phyloP scores from a whole-genome alignment of 2,329 filamentous ascomycete species.

The Aspergillus sp. region DNA sequence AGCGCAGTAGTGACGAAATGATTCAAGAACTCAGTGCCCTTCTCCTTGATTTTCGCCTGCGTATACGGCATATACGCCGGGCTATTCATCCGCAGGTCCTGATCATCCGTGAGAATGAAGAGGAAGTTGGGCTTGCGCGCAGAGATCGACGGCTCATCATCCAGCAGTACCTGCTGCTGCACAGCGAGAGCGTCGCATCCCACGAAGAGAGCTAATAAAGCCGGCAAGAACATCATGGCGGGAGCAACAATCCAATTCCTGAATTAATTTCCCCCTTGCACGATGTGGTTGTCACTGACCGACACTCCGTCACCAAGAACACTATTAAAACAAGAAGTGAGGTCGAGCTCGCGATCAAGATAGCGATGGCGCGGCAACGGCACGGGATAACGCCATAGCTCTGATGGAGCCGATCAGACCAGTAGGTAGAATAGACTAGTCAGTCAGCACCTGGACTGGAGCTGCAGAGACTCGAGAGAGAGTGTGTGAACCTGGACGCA shows the following conservation, averaged over 20 bases:
- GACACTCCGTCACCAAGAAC: background rate
- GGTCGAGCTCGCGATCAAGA: background rate
- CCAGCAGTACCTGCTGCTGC: slow-evolving; percentile 14
- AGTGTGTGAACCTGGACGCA: background rate
- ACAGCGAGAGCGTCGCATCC: slow-evolving; percentile 14
- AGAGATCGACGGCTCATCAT: slow-evolving; percentile 10
- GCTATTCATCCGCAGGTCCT: slow-evolving; percentile 64
- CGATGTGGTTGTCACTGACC: background rate
- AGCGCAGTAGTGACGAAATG: slow-evolving; percentile 68
- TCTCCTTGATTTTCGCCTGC: slow-evolving; percentile 56
- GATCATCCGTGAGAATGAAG: slow-evolving; percentile 69
- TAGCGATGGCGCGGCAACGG: slow-evolving; percentile 3
- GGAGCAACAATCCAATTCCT: background rate
- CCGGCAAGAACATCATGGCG: slow-evolving; percentile 24
- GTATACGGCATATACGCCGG: slow-evolving; percentile 62
- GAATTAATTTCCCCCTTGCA: background rate
- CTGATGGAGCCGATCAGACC: background rate
- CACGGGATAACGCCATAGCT: slow-evolving; percentile 18
- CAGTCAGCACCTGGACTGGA: background rate
- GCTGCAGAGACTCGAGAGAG: too few relatives aligned
- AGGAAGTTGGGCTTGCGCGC: slow-evolving; percentile 57
- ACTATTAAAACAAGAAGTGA: background rate
- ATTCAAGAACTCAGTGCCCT: slow-evolving; percentile 61
- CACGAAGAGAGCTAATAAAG: slow-evolving; percentile 19
- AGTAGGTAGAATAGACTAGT: background rate